Percentiles rank a stretch among this genome's conserved stretches.
Evolutionary conservation across 2,329 filamentous ascomycete genomes (phyloP).

Genomic region (Cryphonectria radicalis): DNA sequence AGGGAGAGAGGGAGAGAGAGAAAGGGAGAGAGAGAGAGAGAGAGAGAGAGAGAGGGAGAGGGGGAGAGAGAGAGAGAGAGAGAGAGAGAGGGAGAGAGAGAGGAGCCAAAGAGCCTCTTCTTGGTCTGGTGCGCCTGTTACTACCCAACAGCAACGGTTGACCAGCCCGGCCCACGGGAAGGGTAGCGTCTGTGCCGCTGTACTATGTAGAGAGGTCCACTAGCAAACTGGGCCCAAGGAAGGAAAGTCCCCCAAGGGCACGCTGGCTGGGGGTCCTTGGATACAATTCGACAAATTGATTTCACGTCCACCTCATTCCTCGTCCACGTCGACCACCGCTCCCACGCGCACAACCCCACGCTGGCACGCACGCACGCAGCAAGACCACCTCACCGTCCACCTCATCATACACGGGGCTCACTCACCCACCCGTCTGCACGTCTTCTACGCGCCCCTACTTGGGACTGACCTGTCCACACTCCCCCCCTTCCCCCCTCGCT

Average conservation of each 20-base stretch:
- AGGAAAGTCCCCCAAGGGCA: background rate
- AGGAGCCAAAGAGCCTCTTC: background rate
- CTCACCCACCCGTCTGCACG: background rate
- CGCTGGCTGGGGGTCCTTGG: background rate
- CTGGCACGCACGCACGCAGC: background rate
- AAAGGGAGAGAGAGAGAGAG: no score
- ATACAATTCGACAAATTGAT: conserved; percentile 7
- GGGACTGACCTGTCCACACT: background rate
- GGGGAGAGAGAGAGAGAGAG: no score
- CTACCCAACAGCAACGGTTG: conserved; percentile 2
- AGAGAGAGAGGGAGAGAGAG: no score
- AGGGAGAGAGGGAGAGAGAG: no score
- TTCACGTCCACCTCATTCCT: conserved; percentile 9
- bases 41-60: no score
- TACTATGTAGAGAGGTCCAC: background rate
- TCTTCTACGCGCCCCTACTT: background rate
- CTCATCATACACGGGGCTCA: background rate
- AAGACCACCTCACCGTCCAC: background rate
- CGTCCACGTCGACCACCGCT: conserved; percentile 5
- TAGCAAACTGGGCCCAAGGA: background rate
- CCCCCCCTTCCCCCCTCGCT: background rate
- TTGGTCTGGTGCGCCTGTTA: background rate
- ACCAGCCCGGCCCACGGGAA: conserved; percentile 1
- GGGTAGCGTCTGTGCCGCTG: background rate
- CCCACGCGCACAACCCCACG: conserved; percentile 5